Evolutionary conservation across 305 asterid genomes (phyloP).

Genomic region (Rubia occidens): DNA sequence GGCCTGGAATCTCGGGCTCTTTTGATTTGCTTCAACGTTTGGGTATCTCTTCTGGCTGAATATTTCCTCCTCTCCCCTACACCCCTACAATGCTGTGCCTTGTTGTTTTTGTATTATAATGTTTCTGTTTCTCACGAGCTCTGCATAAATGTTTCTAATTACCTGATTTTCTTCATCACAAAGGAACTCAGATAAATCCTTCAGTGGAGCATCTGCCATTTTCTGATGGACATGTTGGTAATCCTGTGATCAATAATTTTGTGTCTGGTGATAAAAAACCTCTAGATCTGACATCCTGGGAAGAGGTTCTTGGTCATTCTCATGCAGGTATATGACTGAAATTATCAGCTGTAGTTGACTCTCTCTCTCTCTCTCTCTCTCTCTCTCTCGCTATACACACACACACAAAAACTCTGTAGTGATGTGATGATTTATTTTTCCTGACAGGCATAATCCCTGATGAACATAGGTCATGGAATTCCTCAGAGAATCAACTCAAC

Average conservation of each 20-base stretch:
- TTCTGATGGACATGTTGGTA: constrained; percentile 26
- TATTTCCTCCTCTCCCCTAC: neutral
- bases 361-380: no score
- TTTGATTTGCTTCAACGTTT: constrained; percentile 36
- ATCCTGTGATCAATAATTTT: constrained; percentile 29
- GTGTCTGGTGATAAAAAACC: constrained; percentile 32
- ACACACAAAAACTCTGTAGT: no score
- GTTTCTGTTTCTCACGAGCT: neutral
- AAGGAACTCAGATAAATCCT: constrained; percentile 37
- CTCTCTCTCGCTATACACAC: no score
- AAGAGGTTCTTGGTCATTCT: constrained; percentile 35
- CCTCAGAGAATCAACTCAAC: constrained; percentile 35
- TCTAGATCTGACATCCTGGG: constrained; percentile 43
- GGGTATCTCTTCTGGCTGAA: constrained; percentile 33
- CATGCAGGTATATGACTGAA: constrained; percentile 34
- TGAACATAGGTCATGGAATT: constrained; percentile 37
- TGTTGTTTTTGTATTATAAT: neutral
- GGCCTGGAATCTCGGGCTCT: constrained; percentile 44
- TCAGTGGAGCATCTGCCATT: constrained; percentile 31
- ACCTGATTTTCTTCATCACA: constrained; percentile 1
- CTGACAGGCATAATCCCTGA: constrained; percentile 51
- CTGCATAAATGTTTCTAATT: neutral
- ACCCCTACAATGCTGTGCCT: neutral
- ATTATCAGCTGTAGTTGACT: neutral
- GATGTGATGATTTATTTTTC: constrained; percentile 19